Percentiles rank a stretch among this genome's conserved stretches.
These are phyloP conservation scores for Vigna angularis DNA, from an alignment of 306 rosid species.

Conservation along the genomic window DNA sequence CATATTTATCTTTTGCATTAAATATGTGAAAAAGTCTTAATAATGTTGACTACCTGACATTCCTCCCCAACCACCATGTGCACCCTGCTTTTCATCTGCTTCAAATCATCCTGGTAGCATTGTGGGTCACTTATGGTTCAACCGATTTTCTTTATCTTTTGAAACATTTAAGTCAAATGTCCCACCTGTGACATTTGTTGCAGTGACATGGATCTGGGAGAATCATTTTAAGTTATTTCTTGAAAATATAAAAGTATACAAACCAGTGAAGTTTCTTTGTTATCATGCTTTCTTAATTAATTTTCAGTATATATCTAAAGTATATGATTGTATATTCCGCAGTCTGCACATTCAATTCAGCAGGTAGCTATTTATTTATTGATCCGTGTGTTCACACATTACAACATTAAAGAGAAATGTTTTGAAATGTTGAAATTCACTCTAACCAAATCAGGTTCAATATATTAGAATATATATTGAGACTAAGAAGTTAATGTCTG, in stretches of 20 bases:
- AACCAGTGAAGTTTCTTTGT: not conserved
- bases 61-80: conserved; percentile 3
- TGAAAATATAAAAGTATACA: conserved; percentile 2
- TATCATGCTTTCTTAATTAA: not conserved
- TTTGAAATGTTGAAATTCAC: not conserved
- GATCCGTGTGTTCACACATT: not conserved
- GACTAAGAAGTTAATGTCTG: no score
- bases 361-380: not conserved
- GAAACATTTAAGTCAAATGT: not conserved
- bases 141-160: conserved; percentile 1
- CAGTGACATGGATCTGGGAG: not conserved
- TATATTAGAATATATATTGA: not conserved
- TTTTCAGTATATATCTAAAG: not conserved
- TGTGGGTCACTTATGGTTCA: conserved; percentile 15
- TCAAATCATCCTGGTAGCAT: conserved; percentile 3
- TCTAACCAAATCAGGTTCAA: not conserved
- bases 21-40: not conserved
- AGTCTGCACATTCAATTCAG: not conserved
- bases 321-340: not conserved
- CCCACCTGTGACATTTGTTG: conserved; percentile 1
- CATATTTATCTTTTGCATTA: conserved; percentile 21
- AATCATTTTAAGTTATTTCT: not conserved
- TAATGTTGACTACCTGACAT: conserved; percentile 20
- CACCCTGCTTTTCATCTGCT: conserved; percentile 8
- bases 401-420: not conserved